phyloP scores from a whole-genome alignment of 2,329 filamentous ascomycete genomes.

The Penicillium glabrum region DNA sequence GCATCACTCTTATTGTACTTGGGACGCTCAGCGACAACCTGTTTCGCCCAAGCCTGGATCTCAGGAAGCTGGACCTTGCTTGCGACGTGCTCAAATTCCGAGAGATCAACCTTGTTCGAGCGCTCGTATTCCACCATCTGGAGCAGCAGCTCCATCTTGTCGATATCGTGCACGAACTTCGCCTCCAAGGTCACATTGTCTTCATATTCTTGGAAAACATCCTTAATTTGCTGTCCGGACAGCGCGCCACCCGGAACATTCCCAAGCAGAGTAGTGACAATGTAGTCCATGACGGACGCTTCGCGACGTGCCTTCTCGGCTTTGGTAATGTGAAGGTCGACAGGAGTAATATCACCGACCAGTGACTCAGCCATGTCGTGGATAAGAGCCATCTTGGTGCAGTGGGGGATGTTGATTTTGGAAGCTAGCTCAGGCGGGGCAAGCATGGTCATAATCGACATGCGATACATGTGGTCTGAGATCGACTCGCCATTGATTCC shows the following conservation, averaged over 20 bases:
- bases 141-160: slow-evolving; percentile 91
- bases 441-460: slow-evolving; percentile 94
- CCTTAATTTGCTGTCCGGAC: slow-evolving; percentile 69
- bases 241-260: slow-evolving; percentile 67
- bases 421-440: slow-evolving; percentile 72
- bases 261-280: slow-evolving; percentile 71
- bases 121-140: slow-evolving; percentile 98
- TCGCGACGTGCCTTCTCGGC: slow-evolving; percentile 87
- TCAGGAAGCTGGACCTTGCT: slow-evolving; percentile 71
- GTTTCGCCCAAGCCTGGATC: slow-evolving; percentile 74
- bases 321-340: slow-evolving; percentile 76
- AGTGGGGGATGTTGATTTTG: slow-evolving; percentile 74
- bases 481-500: slow-evolving; percentile 85
- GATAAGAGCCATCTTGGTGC: slow-evolving; percentile 91
- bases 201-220: slow-evolving; percentile 94
- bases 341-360: slow-evolving; percentile 94
- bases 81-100: slow-evolving; percentile 83
- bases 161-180: slow-evolving; percentile 90
- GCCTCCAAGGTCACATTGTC: slow-evolving; percentile 80
- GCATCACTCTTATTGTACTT: slow-evolving; percentile 43
- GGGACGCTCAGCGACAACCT: slow-evolving; percentile 71
- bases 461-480: slow-evolving; percentile 98
- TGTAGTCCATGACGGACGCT: slow-evolving; percentile 86
- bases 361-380: slow-evolving; percentile 97
- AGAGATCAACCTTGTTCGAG: slow-evolving; percentile 68